A percentile compares a stretch with the other conserved stretches of the same genome.
Conservation (phyloP, 345 rosid species). For the Corymbia maculata region DNA sequence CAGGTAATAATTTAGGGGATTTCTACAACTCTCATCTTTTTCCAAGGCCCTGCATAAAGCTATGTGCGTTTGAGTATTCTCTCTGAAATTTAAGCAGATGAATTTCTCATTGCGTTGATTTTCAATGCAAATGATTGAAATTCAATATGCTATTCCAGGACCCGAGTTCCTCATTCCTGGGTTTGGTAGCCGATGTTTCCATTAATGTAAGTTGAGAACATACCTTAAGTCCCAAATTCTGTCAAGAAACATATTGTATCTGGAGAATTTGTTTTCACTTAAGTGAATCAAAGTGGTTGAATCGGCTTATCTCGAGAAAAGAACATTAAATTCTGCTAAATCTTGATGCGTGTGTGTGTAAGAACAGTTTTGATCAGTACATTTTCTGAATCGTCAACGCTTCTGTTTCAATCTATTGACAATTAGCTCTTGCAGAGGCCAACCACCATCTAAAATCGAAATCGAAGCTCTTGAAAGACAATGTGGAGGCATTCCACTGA, state of each 20-base stretch:
- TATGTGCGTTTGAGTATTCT: background rate
- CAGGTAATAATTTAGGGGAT: conserved; percentile 19
- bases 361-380: background rate
- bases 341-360: background rate
- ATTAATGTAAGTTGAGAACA: background rate
- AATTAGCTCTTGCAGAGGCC: conserved; percentile 25
- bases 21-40: background rate
- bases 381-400: background rate
- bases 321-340: background rate
- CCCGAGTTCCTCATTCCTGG: background rate
- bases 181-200: background rate
- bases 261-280: background rate
- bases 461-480: conserved; percentile 40
- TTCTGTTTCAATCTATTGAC: background rate
- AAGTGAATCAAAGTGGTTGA: background rate
- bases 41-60: background rate
- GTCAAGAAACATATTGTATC: background rate
- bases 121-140: background rate
- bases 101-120: background rate
- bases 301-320: background rate
- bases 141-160: background rate
- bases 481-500: conserved; percentile 28
- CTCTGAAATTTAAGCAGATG: background rate
- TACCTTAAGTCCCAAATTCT: background rate
- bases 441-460: conserved; percentile 46